phyloP scores from a whole-genome alignment of 2,329 filamentous ascomycete genomes.

The Didymellaceae sp. region DNA sequence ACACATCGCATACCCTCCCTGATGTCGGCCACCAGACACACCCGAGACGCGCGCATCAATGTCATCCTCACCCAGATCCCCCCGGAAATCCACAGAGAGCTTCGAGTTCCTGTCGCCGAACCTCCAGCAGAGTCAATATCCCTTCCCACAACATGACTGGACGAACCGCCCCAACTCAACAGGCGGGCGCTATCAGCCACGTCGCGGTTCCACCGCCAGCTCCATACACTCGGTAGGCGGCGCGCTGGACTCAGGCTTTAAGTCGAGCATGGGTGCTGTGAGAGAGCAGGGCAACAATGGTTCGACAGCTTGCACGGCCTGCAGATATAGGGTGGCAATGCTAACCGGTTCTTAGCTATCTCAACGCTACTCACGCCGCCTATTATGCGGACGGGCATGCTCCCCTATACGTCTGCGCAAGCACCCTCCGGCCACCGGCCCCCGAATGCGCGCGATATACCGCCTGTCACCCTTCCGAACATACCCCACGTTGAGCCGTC shows the following conservation, averaged over 20 bases:
- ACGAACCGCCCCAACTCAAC: slow-evolving; percentile 55
- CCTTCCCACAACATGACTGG: slow-evolving; percentile 66
- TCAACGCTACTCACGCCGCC: slow-evolving; percentile 91
- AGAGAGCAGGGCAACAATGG: slow-evolving; percentile 83
- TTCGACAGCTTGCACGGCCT: slow-evolving; percentile 34
- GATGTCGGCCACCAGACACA: slow-evolving; percentile 43
- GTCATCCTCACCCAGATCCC: slow-evolving; percentile 49
- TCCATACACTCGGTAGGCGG: slow-evolving; percentile 88
- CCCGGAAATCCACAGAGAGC: slow-evolving; percentile 58
- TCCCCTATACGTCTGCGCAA: slow-evolving; percentile 77
- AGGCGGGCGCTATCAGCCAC: slow-evolving; percentile 57
- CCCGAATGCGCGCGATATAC: slow-evolving; percentile 87
- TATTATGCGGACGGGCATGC: slow-evolving; percentile 84
- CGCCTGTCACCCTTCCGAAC: slow-evolving; percentile 88
- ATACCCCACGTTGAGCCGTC: slow-evolving; percentile 80
- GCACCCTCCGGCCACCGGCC: slow-evolving; percentile 76
- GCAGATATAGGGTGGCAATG: background rate
- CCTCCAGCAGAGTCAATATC: slow-evolving; percentile 54
- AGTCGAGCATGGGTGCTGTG: slow-evolving; percentile 64
- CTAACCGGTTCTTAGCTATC: slow-evolving; percentile 67
- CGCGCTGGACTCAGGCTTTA: slow-evolving; percentile 73
- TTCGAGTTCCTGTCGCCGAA: slow-evolving; percentile 54
- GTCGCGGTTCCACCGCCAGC: slow-evolving; percentile 84
- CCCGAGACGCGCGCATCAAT: slow-evolving; percentile 42
- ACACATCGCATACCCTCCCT: slow-evolving; percentile 17